Base-by-base conservation (phyloP, 768 basidiomycete species). In the Boletus speciosus region DNA sequence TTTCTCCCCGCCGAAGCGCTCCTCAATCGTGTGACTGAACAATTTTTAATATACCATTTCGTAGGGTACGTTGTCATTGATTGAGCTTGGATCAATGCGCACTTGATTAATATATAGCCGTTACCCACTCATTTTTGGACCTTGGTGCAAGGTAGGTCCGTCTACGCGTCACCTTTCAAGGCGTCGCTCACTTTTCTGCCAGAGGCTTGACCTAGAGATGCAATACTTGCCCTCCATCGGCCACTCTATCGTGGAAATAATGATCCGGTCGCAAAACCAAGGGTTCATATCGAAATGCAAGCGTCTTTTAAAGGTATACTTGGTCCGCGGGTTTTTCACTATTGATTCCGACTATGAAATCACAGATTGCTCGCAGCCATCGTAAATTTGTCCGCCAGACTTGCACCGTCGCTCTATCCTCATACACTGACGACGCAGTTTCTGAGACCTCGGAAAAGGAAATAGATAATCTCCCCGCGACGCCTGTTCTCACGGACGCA, bases 121-220 rank as follows among this genome's bases (percentile, higher is more conserved):
- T 3, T 90, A 90, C 71, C 90, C 90, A 21, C 74, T 89, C 37
- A 80, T 90, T 52, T 92, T 91, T 66, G 90, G 90, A 3, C 68
- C 75, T 27, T 84, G 83, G 82, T 74, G 77, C 64, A 77, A 78
- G 74, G 88, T 85, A 73, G 51, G 68, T 66, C 39, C 49, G 41
- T 51, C 44, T 56, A 54, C 50, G 50, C 54, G 42, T 43, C 46
- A 36, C 31, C 29, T 49, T 44, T 54, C 46, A 38, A 27, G 47
- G 42, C 27, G 40, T 51, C 21, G 50, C 38, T 34, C 16, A 46
- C 16, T 35, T n/a, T 31, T 52, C 40, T 29, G 35, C 45, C 62
- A 89, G 86, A 81, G 81, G 74, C 73, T 86, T 34, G 79, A 81
- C 51, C 52, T 71, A 11, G 88, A 91, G 69, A 63, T 66, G 25